Conservation (phyloP, 2,329 filamentous ascomycete species). For the Cadophora sp. region DNA sequence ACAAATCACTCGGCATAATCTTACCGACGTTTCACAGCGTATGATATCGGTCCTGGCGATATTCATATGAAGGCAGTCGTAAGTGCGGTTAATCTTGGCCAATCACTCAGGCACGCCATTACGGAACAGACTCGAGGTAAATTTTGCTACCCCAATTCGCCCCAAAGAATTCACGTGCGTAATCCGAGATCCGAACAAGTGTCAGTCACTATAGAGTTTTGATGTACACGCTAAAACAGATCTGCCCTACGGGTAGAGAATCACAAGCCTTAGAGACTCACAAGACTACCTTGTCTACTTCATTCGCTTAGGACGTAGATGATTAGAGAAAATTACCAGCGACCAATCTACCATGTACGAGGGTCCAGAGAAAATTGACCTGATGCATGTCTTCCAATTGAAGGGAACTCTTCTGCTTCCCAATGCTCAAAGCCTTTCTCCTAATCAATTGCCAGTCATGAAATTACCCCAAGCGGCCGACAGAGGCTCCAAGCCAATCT, state of each 20-base stretch:
- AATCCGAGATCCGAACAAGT: no score
- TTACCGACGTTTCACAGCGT: not conserved
- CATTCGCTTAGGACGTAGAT: no score
- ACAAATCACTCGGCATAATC: constrained; percentile 18
- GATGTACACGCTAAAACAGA: no score
- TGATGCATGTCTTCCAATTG: no score
- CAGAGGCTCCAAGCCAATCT: constrained; percentile 19
- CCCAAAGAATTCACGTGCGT: not conserved
- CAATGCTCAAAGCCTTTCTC: not conserved
- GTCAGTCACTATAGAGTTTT: no score
- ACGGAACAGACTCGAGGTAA: not conserved
- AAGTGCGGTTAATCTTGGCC: not conserved
- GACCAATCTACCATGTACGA: no score
- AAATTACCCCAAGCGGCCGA: constrained; percentile 20
- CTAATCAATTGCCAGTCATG: constrained; percentile 17
- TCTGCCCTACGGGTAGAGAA: no score
- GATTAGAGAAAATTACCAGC: no score
- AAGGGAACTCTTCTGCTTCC: not conserved
- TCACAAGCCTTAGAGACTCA: no score
- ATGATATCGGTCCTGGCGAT: not conserved
- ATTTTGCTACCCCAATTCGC: not conserved
- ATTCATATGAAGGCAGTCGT: not conserved
- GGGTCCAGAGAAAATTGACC: no score
- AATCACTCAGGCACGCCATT: not conserved
- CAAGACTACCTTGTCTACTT: no score